A percentile compares a stretch with the other conserved stretches of the same genome.
Conservation (phyloP, 2,329 filamentous ascomycete species). For the Xylaria polymorpha region DNA sequence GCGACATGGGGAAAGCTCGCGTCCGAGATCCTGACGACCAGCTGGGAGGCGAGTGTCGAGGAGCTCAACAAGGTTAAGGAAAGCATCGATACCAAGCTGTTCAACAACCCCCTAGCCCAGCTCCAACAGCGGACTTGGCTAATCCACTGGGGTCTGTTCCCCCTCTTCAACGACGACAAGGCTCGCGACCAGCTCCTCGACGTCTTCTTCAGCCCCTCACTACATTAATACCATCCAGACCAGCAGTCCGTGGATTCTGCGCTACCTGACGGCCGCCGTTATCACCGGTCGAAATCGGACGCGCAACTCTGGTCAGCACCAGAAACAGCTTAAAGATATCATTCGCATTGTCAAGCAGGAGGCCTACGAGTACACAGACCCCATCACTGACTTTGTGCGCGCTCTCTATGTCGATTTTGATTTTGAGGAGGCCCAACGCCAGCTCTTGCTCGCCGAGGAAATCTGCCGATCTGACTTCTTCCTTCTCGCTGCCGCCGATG, state of each 20-base stretch:
- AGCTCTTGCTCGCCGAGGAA: conserved; percentile 87
- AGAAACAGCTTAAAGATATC: conserved; percentile 98
- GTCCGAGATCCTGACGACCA: conserved; percentile 92
- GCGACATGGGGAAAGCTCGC: conserved; percentile 99
- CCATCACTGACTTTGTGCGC: conserved; percentile 95
- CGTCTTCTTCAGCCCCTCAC: conserved; percentile 93
- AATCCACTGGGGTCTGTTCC: conserved; percentile 98
- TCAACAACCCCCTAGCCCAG: conserved; percentile 95
- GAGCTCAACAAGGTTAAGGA: conserved; percentile 92
- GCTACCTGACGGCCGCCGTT: conserved; percentile 92
- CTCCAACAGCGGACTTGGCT: conserved; percentile 97
- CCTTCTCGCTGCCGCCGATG: conserved; percentile 83
- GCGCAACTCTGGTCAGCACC: conserved; percentile 86
- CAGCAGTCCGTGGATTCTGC: conserved; percentile 93
- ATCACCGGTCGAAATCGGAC: conserved; percentile 88
- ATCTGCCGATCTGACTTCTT: conserved; percentile 96
- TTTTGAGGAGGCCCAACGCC: conserved; percentile 94
- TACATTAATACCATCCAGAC: conserved; percentile 99
- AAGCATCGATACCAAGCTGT: conserved; percentile 91
- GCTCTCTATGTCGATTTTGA: conserved; percentile 96
- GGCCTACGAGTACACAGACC: conserved; percentile 96
- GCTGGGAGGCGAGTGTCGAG: conserved; percentile 94
- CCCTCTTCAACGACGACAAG: conserved; percentile 96
- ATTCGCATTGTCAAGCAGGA: conserved; percentile 96
- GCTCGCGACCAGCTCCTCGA: conserved; percentile 92